Evolutionary conservation across 2,329 filamentous ascomycete genomes (phyloP).

Genomic region (Exophiala alcalophila): DNA sequence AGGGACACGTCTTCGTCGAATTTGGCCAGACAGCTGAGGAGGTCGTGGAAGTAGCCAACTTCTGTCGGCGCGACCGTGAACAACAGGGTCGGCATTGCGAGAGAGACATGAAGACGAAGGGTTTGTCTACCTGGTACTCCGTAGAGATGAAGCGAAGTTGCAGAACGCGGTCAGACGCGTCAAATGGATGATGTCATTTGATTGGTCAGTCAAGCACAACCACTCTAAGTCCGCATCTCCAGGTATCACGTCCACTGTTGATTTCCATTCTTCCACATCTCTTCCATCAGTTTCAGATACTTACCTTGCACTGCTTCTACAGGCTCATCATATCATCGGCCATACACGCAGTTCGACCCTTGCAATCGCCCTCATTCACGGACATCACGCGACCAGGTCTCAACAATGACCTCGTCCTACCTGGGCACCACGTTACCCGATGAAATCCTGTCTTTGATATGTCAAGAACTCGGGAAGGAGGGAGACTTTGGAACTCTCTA

Average conservation of each 20-base stretch:
- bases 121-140: neutral
- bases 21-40: constrained; percentile 59
- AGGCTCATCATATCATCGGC: too few species aligned
- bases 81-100: constrained; percentile 38
- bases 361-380: too few species aligned
- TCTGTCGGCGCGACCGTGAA: constrained; percentile 58
- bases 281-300: too few species aligned
- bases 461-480: constrained; percentile 55
- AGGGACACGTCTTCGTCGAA: constrained; percentile 63
- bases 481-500: constrained; percentile 61
- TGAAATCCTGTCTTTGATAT: constrained; percentile 42
- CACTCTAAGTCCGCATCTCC: too few species aligned
- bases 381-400: too few species aligned
- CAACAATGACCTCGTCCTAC: constrained; percentile 16
- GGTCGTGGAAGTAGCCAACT: constrained; percentile 56
- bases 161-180: constrained; percentile 3
- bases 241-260: too few species aligned
- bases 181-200: constrained; percentile 2
- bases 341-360: too few species aligned
- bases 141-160: neutral
- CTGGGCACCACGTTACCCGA: constrained; percentile 24
- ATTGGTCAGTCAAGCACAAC: too few species aligned
- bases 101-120: neutral
- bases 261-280: too few species aligned
- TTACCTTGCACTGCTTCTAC: too few species aligned